Evolutionary conservation across 179 eudicot species (phyloP).

Genomic region (Beta macrorhiza): DNA sequence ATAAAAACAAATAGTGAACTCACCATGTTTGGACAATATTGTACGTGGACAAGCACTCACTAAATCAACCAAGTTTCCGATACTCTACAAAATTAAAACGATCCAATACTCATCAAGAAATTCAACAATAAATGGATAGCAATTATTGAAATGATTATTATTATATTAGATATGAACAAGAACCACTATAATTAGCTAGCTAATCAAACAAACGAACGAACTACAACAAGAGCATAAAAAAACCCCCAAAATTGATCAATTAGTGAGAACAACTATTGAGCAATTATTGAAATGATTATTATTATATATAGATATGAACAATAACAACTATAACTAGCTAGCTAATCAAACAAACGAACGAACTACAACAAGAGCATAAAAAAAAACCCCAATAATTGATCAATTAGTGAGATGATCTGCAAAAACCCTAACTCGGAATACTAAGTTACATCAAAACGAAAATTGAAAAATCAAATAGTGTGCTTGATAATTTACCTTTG

Average conservation of each 20-base stretch:
- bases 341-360: too few relatives aligned
- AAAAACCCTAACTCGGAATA: too few relatives aligned
- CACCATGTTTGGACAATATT: conserved; percentile 16
- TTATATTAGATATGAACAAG: neutral
- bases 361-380: neutral
- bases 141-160: neutral
- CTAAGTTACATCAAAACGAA: too few relatives aligned
- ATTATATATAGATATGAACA: neutral
- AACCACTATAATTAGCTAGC: neutral
- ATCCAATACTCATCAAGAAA: neutral
- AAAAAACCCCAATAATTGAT: neutral
- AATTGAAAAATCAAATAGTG: too few relatives aligned
- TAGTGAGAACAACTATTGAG: neutral
- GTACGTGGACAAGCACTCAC: neutral
- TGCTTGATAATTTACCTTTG: too few relatives aligned
- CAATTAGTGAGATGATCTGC: too few relatives aligned
- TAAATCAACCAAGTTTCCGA: neutral
- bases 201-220: too few relatives aligned
- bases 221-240: neutral
- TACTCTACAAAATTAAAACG: neutral
- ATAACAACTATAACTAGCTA: neutral
- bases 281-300: neutral
- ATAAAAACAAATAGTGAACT: neutral
- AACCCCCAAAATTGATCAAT: neutral
- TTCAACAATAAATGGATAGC: neutral